phyloP scores from a whole-genome alignment of 2,329 filamentous ascomycete species.

The Sporothrix pallida region DNA sequence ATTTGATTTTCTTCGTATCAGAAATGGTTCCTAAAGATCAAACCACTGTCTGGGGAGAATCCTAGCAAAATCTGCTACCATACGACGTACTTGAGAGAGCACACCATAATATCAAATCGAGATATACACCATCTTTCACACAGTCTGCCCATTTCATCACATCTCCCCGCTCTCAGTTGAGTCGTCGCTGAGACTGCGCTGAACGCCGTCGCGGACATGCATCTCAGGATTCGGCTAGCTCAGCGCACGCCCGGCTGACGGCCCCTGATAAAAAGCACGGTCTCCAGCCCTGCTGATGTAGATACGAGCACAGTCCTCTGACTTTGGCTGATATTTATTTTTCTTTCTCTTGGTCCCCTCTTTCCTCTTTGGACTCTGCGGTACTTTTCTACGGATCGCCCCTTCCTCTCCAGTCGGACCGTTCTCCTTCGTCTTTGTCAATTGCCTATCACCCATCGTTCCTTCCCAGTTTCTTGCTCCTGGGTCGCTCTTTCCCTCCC shows the following conservation, averaged over 20 bases:
- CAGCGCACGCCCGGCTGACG: conserved; percentile 21
- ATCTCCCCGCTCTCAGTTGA: background rate
- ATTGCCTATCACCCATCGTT: background rate
- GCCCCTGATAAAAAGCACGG: background rate
- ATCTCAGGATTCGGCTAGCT: conserved; percentile 11
- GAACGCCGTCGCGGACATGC: background rate
- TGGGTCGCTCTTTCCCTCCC: background rate
- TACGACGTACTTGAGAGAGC: too few relatives aligned
- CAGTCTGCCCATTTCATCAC: background rate
- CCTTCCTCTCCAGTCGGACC: background rate
- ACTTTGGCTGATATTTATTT: background rate
- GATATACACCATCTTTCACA: conserved; percentile 14
- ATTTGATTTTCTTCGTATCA: background rate
- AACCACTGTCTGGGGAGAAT: too few relatives aligned
- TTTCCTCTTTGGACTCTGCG: background rate
- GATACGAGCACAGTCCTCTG: background rate
- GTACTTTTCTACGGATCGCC: background rate
- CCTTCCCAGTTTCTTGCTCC: background rate
- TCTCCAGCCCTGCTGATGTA: background rate
- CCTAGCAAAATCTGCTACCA: too few relatives aligned
- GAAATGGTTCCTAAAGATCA: too few relatives aligned
- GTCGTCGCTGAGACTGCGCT: background rate
- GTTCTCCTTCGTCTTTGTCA: background rate
- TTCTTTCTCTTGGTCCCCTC: background rate
- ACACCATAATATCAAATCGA: conserved; percentile 16